phyloP scores from a whole-genome alignment of 257 asterid genomes.

The Salvia miltiorrhiza region DNA sequence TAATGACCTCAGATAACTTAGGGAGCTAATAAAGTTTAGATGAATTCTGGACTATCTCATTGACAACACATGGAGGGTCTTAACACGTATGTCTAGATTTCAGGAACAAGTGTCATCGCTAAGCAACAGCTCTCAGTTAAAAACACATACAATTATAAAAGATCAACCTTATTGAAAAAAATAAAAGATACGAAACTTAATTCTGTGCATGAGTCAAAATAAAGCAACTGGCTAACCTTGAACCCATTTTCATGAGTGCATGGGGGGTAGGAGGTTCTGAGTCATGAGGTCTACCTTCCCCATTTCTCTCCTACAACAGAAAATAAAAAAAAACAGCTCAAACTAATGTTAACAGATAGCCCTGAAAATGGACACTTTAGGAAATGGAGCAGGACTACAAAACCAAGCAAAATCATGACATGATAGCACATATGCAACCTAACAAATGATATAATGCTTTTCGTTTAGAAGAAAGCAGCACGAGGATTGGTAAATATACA shows the following conservation, averaged over 20 bases:
- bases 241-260: conserved; percentile 57
- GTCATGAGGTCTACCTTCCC: conserved; percentile 66
- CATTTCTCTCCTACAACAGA: conserved; percentile 68
- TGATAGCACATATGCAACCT: background rate
- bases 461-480: background rate
- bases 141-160: background rate
- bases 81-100: background rate
- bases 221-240: conserved; percentile 55
- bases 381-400: background rate
- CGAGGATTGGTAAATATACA: background rate
- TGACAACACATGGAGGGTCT: background rate
- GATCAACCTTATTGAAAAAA: background rate
- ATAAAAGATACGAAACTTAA: background rate
- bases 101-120: background rate
- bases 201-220: background rate
- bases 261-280: conserved; percentile 77
- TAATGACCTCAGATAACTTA: background rate
- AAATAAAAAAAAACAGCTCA: background rate
- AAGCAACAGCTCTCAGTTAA: background rate
- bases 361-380: background rate
- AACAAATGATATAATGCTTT: background rate
- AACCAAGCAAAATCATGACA: background rate
- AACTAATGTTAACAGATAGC: background rate
- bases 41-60: background rate
- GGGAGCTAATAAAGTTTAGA: background rate